Evolutionary conservation across 2,329 filamentous ascomycete species (phyloP).

Genomic region (Trichoderma arundinaceum): DNA sequence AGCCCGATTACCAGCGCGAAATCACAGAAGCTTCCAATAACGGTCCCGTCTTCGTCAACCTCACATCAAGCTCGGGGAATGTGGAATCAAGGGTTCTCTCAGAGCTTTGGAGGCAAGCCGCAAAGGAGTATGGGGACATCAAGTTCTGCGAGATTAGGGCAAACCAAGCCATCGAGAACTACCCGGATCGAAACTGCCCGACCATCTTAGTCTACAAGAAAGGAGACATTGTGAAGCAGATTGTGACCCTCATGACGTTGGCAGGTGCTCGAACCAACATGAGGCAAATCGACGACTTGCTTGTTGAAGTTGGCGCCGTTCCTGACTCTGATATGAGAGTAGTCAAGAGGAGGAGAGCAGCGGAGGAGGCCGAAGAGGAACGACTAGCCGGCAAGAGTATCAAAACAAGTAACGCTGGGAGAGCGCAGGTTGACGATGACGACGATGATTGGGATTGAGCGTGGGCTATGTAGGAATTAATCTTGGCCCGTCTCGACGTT

Average conservation of each 20-base stretch:
- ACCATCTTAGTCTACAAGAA: conserved; percentile 93
- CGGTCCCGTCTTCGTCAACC: conserved; percentile 73
- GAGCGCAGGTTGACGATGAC: conserved; percentile 50
- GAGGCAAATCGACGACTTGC: conserved; percentile 77
- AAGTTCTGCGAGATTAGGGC: conserved; percentile 98
- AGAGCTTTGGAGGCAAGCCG: conserved; percentile 85
- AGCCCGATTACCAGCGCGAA: conserved; percentile 88
- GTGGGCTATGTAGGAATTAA: conserved; percentile 14
- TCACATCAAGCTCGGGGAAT: conserved; percentile 81
- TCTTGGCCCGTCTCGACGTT: neutral
- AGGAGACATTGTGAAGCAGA: conserved; percentile 87
- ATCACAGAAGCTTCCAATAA: conserved; percentile 88
- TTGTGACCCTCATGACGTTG: conserved; percentile 85
- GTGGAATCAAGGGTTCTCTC: conserved; percentile 82
- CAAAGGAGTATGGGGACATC: conserved; percentile 85
- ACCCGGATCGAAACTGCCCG: conserved; percentile 92
- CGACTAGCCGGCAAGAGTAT: conserved; percentile 56
- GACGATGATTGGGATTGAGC: conserved; percentile 67
- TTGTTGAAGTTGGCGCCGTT: conserved; percentile 83
- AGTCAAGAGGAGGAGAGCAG: conserved; percentile 63
- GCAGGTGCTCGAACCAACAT: conserved; percentile 73
- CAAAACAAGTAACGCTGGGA: conserved; percentile 56
- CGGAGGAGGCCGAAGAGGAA: conserved; percentile 66
- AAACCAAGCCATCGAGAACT: conserved; percentile 92
- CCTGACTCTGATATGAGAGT: conserved; percentile 79